These are phyloP conservation scores for Alternaria ventricosa DNA, from an alignment of 2,329 filamentous ascomycete genomes.

Conservation along the genomic window DNA sequence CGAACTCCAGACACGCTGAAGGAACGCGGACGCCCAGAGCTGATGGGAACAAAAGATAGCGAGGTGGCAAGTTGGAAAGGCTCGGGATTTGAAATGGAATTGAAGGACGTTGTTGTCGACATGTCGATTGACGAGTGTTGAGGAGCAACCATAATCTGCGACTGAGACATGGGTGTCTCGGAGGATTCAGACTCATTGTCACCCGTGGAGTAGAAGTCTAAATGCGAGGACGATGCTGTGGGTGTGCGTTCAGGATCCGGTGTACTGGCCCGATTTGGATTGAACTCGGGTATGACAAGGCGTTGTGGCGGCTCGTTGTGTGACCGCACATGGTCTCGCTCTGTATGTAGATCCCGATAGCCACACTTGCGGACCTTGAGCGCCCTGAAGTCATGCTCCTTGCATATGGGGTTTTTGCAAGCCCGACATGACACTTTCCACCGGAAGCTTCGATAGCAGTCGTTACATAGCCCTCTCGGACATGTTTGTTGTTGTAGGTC, in stretches of 20 bases:
- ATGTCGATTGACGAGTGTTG: conserved; percentile 35
- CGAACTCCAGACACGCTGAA: conserved; percentile 48
- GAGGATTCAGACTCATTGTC: conserved; percentile 37
- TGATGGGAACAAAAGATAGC: conserved; percentile 40
- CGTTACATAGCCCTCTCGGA: conserved; percentile 63
- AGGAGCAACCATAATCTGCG: conserved; percentile 41
- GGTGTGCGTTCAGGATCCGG: conserved; percentile 35
- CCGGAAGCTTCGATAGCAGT: conserved; percentile 63
- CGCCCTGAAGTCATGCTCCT: conserved; percentile 65
- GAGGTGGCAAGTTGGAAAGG: conserved; percentile 32
- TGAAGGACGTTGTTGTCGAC: conserved; percentile 36
- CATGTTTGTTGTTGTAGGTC: conserved; percentile 54
- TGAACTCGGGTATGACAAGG: conserved; percentile 48
- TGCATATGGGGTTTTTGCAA: conserved; percentile 64
- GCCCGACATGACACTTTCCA: conserved; percentile 67
- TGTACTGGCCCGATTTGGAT: conserved; percentile 32
- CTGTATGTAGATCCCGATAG: conserved; percentile 60
- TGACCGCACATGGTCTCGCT: conserved; percentile 51
- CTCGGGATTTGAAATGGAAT: conserved; percentile 31
- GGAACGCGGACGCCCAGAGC: conserved; percentile 46
- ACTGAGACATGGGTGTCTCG: conserved; percentile 44
- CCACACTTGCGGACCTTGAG: conserved; percentile 64
- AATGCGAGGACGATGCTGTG: conserved; percentile 29
- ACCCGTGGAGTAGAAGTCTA: conserved; percentile 28
- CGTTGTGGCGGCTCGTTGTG: conserved; percentile 43